A percentile compares a stretch with the other conserved stretches of the same genome.
Evolutionary conservation across 2,329 filamentous ascomycete genomes (phyloP).

Genomic region (Metarhizium guizhouense): DNA sequence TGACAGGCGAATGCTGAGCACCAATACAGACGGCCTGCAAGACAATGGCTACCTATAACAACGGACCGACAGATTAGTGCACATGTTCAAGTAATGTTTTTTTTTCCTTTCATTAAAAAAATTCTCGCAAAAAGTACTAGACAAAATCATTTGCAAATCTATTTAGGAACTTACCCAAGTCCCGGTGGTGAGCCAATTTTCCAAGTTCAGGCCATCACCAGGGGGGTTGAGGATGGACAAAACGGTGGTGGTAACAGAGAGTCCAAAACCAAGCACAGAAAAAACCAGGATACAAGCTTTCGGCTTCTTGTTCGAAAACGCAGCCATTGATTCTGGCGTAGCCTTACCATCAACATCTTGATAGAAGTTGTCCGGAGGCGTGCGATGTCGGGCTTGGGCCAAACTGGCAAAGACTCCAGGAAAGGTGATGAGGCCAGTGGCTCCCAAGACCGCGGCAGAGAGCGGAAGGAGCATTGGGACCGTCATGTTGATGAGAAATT

Average conservation of each 20-base stretch:
- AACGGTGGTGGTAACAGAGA: slow-evolving; percentile 49
- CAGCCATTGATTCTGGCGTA: slow-evolving; percentile 51
- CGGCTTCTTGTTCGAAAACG: slow-evolving; percentile 52
- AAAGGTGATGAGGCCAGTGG: slow-evolving; percentile 26
- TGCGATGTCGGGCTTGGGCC: slow-evolving; percentile 24
- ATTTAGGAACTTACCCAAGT: slow-evolving; percentile 49
- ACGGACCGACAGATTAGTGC: background rate
- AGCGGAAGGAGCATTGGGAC: slow-evolving; percentile 14
- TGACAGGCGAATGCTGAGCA: slow-evolving; percentile 40
- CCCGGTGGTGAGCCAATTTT: slow-evolving; percentile 51
- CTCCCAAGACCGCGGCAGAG: slow-evolving; percentile 23
- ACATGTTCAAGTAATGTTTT: background rate
- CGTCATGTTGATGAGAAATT: slow-evolving; percentile 2
- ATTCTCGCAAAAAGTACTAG: background rate
- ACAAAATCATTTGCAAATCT: background rate
- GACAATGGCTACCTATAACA: slow-evolving; percentile 36
- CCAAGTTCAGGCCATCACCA: slow-evolving; percentile 33
- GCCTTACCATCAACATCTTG: slow-evolving; percentile 62
- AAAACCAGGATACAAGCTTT: slow-evolving; percentile 46
- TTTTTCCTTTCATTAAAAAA: background rate
- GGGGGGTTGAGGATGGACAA: slow-evolving; percentile 33
- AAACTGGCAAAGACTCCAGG: slow-evolving; percentile 26
- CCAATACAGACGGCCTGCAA: slow-evolving; percentile 42
- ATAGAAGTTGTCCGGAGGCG: slow-evolving; percentile 43
- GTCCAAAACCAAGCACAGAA: slow-evolving; percentile 42